A percentile compares a stretch with the other conserved stretches of the same genome.
phyloP scores from a whole-genome alignment of 306 rosid genomes.

The Neltuma alba region DNA sequence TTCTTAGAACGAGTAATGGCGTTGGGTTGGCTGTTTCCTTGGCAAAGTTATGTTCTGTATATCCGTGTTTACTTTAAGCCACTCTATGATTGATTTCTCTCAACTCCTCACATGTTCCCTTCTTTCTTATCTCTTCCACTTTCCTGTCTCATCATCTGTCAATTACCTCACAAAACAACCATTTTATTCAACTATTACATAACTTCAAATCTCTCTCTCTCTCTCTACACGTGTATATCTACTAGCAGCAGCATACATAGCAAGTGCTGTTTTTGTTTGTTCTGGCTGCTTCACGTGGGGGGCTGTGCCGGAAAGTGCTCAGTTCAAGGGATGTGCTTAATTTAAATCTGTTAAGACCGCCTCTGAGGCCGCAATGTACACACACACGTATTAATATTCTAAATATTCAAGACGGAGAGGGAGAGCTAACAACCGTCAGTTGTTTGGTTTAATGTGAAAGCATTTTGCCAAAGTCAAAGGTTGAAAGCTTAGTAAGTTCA shows the following conservation, averaged over 20 bases:
- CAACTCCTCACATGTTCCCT: neutral
- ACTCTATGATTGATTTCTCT: slow-evolving; percentile 20
- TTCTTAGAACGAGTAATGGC: neutral
- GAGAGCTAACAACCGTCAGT: slow-evolving; percentile 21
- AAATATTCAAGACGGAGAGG: neutral
- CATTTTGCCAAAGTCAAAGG: slow-evolving; percentile 46
- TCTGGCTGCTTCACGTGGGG: slow-evolving; percentile 56
- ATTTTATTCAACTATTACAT: slow-evolving; percentile 19
- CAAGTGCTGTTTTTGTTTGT: slow-evolving; percentile 3
- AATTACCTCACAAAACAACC: slow-evolving; percentile 7
- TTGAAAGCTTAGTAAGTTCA: slow-evolving; percentile 10
- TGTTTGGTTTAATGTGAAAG: slow-evolving; percentile 26
- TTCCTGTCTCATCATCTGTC: slow-evolving; percentile 33
- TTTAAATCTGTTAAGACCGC: neutral
- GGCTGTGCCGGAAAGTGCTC: slow-evolving; percentile 39
- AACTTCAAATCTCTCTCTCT: neutral
- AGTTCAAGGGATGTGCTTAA: slow-evolving; percentile 39
- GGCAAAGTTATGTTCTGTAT: slow-evolving; percentile 2
- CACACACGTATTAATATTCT: slow-evolving; percentile 10
- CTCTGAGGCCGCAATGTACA: neutral
- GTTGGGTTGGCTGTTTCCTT: neutral
- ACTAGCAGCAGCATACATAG: too few relatives aligned
- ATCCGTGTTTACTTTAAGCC: slow-evolving; percentile 37
- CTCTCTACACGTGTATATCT: neutral
- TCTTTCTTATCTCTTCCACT: slow-evolving; percentile 14